A percentile compares a stretch with the other conserved stretches of the same genome.
Conservation (phyloP, 2,329 filamentous ascomycete genomes). For the Drechslerella coelobrocha region DNA sequence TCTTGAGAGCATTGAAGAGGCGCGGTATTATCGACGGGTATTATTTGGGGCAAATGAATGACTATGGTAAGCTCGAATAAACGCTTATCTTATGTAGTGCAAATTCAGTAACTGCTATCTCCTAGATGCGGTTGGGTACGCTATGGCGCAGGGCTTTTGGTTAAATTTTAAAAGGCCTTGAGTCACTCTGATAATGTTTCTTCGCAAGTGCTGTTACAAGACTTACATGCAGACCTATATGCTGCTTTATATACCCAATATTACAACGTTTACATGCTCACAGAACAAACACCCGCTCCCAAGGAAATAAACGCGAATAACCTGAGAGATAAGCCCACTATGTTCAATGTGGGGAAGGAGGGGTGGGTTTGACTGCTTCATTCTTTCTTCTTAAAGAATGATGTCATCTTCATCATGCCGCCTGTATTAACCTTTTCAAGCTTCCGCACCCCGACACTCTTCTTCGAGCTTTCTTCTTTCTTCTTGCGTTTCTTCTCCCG, state of each 20-base stretch:
- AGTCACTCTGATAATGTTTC: too few species aligned
- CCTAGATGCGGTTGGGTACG: not conserved
- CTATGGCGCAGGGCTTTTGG: not conserved
- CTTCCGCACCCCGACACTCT: conserved; percentile 77
- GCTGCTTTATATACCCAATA: too few species aligned
- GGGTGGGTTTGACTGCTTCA: not conserved
- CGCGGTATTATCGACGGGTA: conserved; percentile 76
- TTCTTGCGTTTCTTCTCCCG: conserved; percentile 83
- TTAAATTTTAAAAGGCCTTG: too few species aligned
- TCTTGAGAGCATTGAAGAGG: conserved; percentile 91
- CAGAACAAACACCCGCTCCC: too few species aligned
- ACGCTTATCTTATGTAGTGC: not conserved
- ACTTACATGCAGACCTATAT: too few species aligned
- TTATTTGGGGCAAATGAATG: conserved; percentile 65
- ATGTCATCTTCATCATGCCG: conserved; percentile 97
- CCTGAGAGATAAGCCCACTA: too few species aligned
- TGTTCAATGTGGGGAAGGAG: not conserved
- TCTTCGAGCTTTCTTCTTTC: conserved; percentile 87
- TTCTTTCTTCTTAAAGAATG: conserved; percentile 79
- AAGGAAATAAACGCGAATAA: too few species aligned
- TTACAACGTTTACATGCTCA: too few species aligned
- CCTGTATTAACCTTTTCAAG: conserved; percentile 87
- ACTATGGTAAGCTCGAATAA: not conserved
- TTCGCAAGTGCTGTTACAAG: too few species aligned
- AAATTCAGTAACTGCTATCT: too few species aligned